Base-by-base conservation (phyloP, 176 grass and related monocot species). In the Leersia perrieri region DNA sequence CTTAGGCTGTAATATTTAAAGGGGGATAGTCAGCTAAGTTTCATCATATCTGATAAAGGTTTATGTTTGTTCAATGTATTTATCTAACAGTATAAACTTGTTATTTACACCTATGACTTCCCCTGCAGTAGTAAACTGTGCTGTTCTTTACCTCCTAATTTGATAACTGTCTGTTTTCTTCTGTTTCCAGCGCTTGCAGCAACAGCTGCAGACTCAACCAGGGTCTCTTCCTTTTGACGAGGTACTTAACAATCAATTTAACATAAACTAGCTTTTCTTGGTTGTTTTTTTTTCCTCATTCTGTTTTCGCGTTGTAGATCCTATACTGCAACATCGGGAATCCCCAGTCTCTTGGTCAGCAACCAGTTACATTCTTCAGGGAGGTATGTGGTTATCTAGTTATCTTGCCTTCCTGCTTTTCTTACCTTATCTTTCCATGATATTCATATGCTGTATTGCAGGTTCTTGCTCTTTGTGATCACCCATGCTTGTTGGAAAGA, bases 271-370 rank as follows among this genome's bases (percentile, higher is more conserved):
- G 15, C 14, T 51, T 78, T 57, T 81, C 15, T 4, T 63, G 22
- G 49, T 77, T 64, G 7, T 77, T 36, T 1, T 2, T 30, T 34
- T 34, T 73, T 62, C 73, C 27, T 66, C 62, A 88, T 81, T 86
- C 28, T 57, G 72, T 74, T 82, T 76, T 62, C 27, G 14, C 51
- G 28, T 73, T 76, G 39, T 78, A 94, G 95, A 94, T 94, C 85
- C 87, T 98, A 28, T 98, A 84, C 62, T 98, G 95, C 74, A 98
- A 98, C 72, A 94, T 98, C 73, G 95, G 92, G n/a, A 98, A 98
- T 87, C 95, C 92, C 80, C 95, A 98, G 78, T 98, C 95, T 68
- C 95, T 98, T 87, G 95, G 95, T 83, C 95, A 98, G 76, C 83
- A 91, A 18, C 95, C 95, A 20, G 74, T 98, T 47, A 94, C 95